Evolutionary conservation across 306 rosid genomes (phyloP).

Genomic region (Glycyrrhiza uralensis): DNA sequence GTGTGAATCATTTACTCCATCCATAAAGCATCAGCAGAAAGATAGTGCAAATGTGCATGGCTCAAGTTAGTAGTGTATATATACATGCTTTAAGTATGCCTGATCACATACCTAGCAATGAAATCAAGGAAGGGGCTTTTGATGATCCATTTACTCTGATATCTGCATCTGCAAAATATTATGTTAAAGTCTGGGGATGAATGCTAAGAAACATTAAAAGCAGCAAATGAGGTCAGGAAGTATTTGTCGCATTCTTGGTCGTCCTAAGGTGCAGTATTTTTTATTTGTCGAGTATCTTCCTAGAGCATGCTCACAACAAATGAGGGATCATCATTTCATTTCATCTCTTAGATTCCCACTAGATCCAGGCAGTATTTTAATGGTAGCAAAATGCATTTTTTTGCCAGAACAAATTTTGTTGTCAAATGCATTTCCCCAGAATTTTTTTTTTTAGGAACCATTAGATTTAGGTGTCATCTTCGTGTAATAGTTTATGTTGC

Average conservation of each 20-base stretch:
- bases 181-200: not conserved
- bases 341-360: not conserved
- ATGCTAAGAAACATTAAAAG: not conserved
- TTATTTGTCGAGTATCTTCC: not conserved
- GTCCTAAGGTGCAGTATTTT: not conserved
- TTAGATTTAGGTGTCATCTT: conserved; percentile 3
- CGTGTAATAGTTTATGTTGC: not conserved
- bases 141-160: conserved; percentile 57
- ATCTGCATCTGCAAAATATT: conserved; percentile 57
- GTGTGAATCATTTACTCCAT: not conserved
- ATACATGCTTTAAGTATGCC: not conserved
- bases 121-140: conserved; percentile 63
- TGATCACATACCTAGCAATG: conserved; percentile 83
- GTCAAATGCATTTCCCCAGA: not conserved
- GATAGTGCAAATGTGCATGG: not conserved
- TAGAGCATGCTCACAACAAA: conserved; percentile 14
- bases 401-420: not conserved
- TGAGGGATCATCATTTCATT: conserved; percentile 9
- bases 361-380: not conserved
- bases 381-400: not conserved
- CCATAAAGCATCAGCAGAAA: not conserved
- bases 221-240: conserved; percentile 6
- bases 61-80: not conserved
- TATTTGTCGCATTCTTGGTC: not conserved
- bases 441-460: not conserved